phyloP scores from a whole-genome alignment of 257 asterid genomes.

The Ligustrum vulgare region DNA sequence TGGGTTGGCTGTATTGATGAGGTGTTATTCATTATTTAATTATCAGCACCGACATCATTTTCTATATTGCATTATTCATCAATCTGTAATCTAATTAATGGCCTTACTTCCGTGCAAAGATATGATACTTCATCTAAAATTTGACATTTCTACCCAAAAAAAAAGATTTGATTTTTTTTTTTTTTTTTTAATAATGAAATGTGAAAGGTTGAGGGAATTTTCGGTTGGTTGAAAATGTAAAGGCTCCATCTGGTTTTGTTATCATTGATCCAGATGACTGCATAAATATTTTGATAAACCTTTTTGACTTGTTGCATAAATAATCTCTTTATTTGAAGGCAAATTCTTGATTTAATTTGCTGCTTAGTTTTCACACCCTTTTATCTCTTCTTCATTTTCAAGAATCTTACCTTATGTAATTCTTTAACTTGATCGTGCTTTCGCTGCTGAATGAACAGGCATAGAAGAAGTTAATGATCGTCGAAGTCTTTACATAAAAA shows the following conservation, averaged over 20 bases:
- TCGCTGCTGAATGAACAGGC: background rate
- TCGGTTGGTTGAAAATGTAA: background rate
- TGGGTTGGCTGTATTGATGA: slow-evolving; percentile 26
- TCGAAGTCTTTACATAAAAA: background rate
- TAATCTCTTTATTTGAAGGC: background rate
- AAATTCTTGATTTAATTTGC: background rate
- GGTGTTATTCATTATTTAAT: slow-evolving; percentile 21
- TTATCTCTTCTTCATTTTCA: background rate
- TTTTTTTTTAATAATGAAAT: no score
- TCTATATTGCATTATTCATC: slow-evolving; percentile 8
- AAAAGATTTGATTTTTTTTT: no score
- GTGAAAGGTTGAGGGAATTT: background rate
- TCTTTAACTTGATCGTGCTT: background rate
- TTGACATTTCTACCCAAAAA: background rate
- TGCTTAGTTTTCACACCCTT: background rate
- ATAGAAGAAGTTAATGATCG: background rate
- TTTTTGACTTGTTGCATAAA: background rate
- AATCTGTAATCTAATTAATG: slow-evolving; percentile 6
- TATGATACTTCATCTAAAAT: background rate
- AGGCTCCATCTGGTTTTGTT: background rate
- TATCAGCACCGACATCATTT: background rate
- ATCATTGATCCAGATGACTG: background rate
- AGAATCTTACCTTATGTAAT: background rate
- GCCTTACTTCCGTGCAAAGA: background rate
- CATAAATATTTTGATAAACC: background rate